Percentiles rank a stretch among this genome's conserved stretches.
These are phyloP conservation scores for Salix dunnii DNA, from an alignment of 345 rosid genomes.

Conservation along the genomic window DNA sequence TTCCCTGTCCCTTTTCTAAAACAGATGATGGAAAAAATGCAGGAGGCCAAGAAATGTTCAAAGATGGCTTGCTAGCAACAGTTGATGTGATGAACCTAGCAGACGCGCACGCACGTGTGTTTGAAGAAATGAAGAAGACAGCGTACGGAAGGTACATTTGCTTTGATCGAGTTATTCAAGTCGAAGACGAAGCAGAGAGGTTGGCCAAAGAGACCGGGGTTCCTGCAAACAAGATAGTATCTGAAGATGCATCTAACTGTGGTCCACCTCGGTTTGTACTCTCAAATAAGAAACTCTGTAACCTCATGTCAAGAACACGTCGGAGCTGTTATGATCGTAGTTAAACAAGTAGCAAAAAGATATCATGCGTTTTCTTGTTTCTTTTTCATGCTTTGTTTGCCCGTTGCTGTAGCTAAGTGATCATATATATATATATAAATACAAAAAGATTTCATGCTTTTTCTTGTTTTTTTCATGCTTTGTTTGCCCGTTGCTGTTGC, in stretches of 20 bases:
- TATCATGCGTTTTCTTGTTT: too few species aligned
- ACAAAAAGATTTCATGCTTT: too few species aligned
- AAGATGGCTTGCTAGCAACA: constrained; percentile 53
- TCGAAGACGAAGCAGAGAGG: constrained; percentile 38
- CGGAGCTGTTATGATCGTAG: constrained; percentile 34
- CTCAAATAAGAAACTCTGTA: constrained; percentile 50
- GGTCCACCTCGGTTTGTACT: constrained; percentile 19
- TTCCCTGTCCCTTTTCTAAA: not conserved
- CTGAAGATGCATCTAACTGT: constrained; percentile 21
- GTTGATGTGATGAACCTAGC: constrained; percentile 58
- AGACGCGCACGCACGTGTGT: constrained; percentile 59
- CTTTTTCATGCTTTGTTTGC: not conserved
- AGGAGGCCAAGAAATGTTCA: constrained; percentile 65
- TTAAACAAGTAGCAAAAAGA: not conserved
- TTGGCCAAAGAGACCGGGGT: constrained; percentile 51
- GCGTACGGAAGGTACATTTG: constrained; percentile 67
- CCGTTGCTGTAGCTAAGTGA: not conserved
- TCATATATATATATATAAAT: too few species aligned
- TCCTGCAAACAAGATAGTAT: constrained; percentile 41
- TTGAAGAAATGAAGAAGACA: constrained; percentile 51
- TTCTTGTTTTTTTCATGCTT: too few species aligned
- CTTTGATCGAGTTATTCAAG: constrained; percentile 54
- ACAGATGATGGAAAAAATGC: constrained; percentile 1
- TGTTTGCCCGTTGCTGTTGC: too few species aligned
- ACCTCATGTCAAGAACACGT: constrained; percentile 49